phyloP scores from a whole-genome alignment of 371 early-diverging fungal genomes.

The Mortierella sp. region DNA sequence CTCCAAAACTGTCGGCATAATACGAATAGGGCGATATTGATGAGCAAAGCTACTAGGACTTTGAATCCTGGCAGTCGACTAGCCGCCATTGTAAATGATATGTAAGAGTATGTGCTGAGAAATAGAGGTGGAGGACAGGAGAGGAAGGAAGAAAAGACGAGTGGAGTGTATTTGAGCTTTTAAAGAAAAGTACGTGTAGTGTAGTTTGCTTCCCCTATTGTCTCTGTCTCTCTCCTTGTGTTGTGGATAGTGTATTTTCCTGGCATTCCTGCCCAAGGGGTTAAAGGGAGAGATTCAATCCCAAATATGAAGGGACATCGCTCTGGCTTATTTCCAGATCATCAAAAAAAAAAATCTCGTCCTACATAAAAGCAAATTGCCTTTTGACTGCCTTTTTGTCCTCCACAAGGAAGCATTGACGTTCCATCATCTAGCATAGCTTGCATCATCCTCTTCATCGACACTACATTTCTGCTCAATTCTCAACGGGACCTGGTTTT shows the following conservation, averaged over 20 bases:
- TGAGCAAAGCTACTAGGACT: not conserved
- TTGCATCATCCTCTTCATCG: conserved; percentile 1
- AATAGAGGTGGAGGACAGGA: not conserved
- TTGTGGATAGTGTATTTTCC: not conserved
- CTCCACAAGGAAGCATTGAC: not conserved
- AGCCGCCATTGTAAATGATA: not conserved
- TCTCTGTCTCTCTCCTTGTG: not conserved
- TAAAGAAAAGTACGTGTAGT: not conserved
- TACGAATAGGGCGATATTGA: conserved; percentile 13
- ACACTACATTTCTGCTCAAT: not conserved
- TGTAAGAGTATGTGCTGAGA: not conserved
- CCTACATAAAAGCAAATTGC: not conserved
- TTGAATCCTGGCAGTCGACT: conserved; percentile 20
- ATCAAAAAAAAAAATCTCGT: too few relatives aligned
- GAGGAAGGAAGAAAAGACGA: not conserved
- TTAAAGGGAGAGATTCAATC: too few relatives aligned
- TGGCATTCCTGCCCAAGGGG: conserved; percentile 7
- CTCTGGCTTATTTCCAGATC: too few relatives aligned
- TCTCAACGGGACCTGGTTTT: conserved; percentile 5
- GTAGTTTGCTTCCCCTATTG: not conserved
- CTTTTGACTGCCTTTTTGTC: conserved; percentile 2
- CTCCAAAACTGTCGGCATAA: conserved; percentile 18
- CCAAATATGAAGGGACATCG: not conserved
- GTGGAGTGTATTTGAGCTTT: not conserved
- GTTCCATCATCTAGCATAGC: conserved; percentile 1